phyloP scores from a whole-genome alignment of 2,329 filamentous ascomycete species.

The Colletotrichum plurivorum region DNA sequence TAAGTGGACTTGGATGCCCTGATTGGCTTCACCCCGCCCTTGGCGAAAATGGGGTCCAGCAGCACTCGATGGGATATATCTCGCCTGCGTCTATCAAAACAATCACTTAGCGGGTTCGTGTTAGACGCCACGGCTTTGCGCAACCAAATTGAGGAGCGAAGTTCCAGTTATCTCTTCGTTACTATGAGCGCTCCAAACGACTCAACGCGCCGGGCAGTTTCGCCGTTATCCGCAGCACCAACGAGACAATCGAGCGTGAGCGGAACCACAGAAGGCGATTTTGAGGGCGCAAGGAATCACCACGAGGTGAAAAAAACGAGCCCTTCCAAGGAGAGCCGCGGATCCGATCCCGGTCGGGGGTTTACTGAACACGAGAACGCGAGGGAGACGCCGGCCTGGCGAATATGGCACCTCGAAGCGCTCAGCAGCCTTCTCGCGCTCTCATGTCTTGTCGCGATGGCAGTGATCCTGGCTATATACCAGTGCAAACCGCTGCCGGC shows the following conservation, averaged over 20 bases:
- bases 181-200: background rate
- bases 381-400: background rate
- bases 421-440: conserved; percentile 4
- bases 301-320: background rate
- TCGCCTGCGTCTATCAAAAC: too few species aligned
- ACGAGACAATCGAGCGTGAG: background rate
- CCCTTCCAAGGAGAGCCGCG: background rate
- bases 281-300: background rate
- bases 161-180: too few species aligned
- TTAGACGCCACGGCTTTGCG: too few species aligned
- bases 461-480: background rate
- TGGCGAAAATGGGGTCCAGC: conserved; percentile 45
- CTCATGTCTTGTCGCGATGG: background rate
- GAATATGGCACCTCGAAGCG: conserved; percentile 8
- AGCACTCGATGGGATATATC: conserved; percentile 44
- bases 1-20: background rate
- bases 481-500: background rate
- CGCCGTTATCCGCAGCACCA: background rate
- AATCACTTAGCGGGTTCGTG: too few species aligned
- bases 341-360: background rate
- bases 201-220: background rate
- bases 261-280: background rate
- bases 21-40: background rate
- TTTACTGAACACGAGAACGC: background rate
- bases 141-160: too few species aligned